Conservation (phyloP, 2,329 filamentous ascomycete species). For the Penicillium italicum region DNA sequence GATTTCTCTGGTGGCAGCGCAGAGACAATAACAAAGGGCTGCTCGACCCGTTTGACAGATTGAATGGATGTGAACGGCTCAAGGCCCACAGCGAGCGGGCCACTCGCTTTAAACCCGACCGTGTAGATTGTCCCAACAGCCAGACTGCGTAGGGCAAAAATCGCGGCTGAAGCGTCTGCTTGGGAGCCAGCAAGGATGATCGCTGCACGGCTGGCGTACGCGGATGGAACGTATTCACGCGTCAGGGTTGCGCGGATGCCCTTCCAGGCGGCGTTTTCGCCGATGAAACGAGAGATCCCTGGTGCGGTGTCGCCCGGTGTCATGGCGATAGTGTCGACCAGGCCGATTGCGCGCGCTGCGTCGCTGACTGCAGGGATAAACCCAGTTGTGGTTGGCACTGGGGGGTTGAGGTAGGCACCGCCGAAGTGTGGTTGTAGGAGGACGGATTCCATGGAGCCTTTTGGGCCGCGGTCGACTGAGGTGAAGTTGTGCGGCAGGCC, state of each 20-base stretch:
- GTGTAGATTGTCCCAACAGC: slow-evolving; percentile 77
- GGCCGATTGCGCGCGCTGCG: slow-evolving; percentile 72
- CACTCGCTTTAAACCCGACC: slow-evolving; percentile 67
- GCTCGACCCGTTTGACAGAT: slow-evolving; percentile 73
- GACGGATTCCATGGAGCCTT: slow-evolving; percentile 66
- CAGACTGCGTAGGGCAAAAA: slow-evolving; percentile 74
- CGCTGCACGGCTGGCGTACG: slow-evolving; percentile 71
- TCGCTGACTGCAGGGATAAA: slow-evolving; percentile 67
- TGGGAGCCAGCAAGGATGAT: slow-evolving; percentile 70
- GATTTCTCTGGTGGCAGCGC: slow-evolving; percentile 75
- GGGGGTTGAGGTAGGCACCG: slow-evolving; percentile 75
- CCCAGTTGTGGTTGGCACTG: slow-evolving; percentile 56
- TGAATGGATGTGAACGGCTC: slow-evolving; percentile 67
- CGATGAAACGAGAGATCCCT: slow-evolving; percentile 52
- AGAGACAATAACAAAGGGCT: slow-evolving; percentile 78
- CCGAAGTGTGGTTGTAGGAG: slow-evolving; percentile 73
- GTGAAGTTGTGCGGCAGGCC: slow-evolving; percentile 81
- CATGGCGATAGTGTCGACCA: slow-evolving; percentile 76
- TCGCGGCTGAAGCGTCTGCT: slow-evolving; percentile 71
- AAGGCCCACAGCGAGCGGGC: slow-evolving; percentile 60
- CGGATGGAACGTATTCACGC: slow-evolving; percentile 75
- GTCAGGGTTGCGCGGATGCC: slow-evolving; percentile 78
- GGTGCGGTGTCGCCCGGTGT: slow-evolving; percentile 36
- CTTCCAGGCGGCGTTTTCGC: slow-evolving; percentile 82
- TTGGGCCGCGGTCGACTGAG: slow-evolving; percentile 67